Conservation (phyloP, 345 rosid genomes). For the Lagerstroemia speciosa region DNA sequence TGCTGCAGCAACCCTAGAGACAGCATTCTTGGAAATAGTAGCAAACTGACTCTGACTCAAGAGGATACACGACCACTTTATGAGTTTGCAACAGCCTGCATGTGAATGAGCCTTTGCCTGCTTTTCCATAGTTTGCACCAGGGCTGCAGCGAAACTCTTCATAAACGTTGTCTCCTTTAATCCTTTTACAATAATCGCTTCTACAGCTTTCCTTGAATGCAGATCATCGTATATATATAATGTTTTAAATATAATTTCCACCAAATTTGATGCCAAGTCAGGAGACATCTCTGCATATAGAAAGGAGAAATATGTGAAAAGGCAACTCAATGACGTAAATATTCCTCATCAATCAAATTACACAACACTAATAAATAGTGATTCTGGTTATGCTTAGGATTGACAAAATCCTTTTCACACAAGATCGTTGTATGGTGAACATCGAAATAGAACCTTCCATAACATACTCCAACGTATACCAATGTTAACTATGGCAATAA, state of each 20-base stretch:
- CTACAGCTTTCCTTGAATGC: conserved; percentile 74
- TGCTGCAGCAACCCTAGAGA: conserved; percentile 59
- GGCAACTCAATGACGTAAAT: not conserved
- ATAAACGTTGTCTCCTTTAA: conserved; percentile 53
- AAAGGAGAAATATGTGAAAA: conserved; percentile 2
- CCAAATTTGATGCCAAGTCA: conserved; percentile 45
- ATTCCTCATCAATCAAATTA: not conserved
- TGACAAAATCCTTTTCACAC: not conserved
- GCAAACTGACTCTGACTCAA: conserved; percentile 62
- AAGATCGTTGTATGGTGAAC: not conserved
- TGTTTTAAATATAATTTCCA: conserved; percentile 70
- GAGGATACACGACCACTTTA: conserved; percentile 82
- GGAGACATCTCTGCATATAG: conserved; percentile 57
- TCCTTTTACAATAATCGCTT: conserved; percentile 49
- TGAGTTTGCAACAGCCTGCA: conserved; percentile 61
- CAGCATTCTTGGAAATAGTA: conserved; percentile 64
- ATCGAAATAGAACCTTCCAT: not conserved
- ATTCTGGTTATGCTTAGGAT: not conserved
- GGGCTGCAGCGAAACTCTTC: conserved; percentile 73
- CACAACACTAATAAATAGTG: not conserved
- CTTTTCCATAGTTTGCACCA: conserved; percentile 86
- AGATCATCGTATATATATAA: conserved; percentile 64
- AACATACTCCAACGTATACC: not conserved
- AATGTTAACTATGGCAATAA: not conserved
- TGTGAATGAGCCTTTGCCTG: conserved; percentile 47